These are phyloP conservation scores for Debaryomyces tyrocola DNA, from an alignment of 805 yeast genomes.

Conservation along the genomic window DNA sequence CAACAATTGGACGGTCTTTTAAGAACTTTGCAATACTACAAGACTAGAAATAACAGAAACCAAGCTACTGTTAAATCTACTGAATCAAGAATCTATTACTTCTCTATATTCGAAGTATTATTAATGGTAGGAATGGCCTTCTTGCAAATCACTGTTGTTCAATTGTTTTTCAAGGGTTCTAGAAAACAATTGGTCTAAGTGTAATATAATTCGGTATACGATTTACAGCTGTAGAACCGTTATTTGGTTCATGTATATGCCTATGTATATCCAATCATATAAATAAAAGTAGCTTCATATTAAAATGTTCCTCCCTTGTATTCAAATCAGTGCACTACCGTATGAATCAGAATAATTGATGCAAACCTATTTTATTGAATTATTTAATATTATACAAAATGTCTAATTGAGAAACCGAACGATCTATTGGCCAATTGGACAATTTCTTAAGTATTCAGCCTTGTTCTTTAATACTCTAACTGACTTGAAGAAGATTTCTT, in stretches of 20 bases:
- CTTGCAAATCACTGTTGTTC: constrained; percentile 67
- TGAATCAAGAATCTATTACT: constrained; percentile 73
- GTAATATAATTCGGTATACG: neutral
- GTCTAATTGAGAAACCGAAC: neutral
- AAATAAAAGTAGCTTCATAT: too few relatives aligned
- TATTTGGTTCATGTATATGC: too few relatives aligned
- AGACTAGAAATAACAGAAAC: constrained; percentile 87
- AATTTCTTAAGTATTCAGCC: constrained; percentile 73
- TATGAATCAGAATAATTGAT: neutral
- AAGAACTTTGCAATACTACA: constrained; percentile 74
- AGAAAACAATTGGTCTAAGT: constrained; percentile 61
- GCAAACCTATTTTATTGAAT: neutral
- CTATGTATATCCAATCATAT: too few relatives aligned
- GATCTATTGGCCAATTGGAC: constrained; percentile 65
- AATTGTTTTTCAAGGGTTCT: constrained; percentile 68
- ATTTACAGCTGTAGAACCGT: too few relatives aligned
- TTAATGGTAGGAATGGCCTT: constrained; percentile 75
- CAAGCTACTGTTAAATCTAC: constrained; percentile 85
- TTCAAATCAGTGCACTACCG: too few relatives aligned
- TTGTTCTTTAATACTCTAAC: constrained; percentile 83
- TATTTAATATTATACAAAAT: neutral
- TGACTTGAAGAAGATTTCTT: constrained; percentile 90
- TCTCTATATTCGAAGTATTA: constrained; percentile 67
- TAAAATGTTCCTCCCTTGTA: too few relatives aligned
- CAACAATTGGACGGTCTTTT: constrained; percentile 55